Evolutionary conservation across 768 basidiomycete species (phyloP).

Genomic region (Postia placenta): DNA sequence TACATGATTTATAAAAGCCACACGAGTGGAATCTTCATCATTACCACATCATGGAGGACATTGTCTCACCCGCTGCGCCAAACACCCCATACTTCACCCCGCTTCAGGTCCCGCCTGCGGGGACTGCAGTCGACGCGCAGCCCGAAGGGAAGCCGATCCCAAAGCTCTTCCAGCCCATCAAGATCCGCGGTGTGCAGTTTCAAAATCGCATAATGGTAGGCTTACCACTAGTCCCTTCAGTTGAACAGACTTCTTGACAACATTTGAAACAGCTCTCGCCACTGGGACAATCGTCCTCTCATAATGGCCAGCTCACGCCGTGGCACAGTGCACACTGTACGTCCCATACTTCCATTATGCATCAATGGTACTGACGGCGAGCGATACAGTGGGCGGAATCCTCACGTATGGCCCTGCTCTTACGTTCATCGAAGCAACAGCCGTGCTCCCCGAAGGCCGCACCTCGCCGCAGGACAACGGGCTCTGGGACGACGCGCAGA

Average conservation of each 20-base stretch:
- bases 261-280: conserved; percentile 36
- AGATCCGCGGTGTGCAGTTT: conserved; percentile 29
- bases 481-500: conserved; percentile 58
- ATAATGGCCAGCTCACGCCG: conserved; percentile 42
- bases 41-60: background rate
- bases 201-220: conserved; percentile 26
- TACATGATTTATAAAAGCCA: background rate
- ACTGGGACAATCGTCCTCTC: conserved; percentile 51
- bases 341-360: background rate
- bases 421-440: conserved; percentile 60
- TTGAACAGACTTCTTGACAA: background rate
- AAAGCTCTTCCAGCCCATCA: conserved; percentile 48
- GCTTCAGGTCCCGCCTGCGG: conserved; percentile 35
- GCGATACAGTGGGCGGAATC: conserved; percentile 39
- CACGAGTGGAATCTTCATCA: background rate
- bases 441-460: conserved; percentile 50
- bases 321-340: conserved; percentile 51
- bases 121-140: conserved; percentile 35
- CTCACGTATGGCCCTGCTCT: conserved; percentile 47
- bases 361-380: background rate
- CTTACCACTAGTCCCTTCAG: background rate
- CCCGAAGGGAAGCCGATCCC: conserved; percentile 33
- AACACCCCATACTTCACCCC: conserved; percentile 42
- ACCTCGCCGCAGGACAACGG: conserved; percentile 52
- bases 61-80: conserved; percentile 31